Evolutionary conservation across 768 basidiomycete species (phyloP).

Genomic region (Leccinum truebloodii): DNA sequence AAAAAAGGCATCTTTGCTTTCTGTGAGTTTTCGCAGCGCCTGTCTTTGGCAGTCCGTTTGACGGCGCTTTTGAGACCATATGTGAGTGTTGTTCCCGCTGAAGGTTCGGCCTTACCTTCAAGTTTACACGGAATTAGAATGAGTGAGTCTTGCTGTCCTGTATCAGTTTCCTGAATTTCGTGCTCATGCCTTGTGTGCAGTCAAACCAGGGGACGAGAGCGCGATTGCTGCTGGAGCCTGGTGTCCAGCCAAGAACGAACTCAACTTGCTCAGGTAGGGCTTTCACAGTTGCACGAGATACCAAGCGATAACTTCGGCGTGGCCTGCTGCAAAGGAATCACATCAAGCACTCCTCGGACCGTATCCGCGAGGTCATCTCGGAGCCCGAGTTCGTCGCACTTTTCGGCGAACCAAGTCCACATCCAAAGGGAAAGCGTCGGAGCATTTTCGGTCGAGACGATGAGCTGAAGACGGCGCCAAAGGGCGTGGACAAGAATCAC

Average conservation of each 20-base stretch:
- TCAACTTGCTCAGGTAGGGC: slow-evolving; percentile 67
- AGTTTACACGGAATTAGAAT: slow-evolving; percentile 12
- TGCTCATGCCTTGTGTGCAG: slow-evolving; percentile 37
- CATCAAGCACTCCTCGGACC: slow-evolving; percentile 58
- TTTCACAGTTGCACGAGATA: neutral
- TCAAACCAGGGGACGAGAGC: slow-evolving; percentile 65
- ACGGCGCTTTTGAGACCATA: slow-evolving; percentile 23
- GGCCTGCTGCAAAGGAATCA: slow-evolving; percentile 47
- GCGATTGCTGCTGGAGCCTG: slow-evolving; percentile 79
- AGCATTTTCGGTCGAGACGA: slow-evolving; percentile 89
- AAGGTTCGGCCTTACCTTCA: neutral
- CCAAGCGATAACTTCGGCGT: neutral
- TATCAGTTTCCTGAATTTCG: neutral
- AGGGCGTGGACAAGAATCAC: slow-evolving; percentile 84
- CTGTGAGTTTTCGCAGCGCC: slow-evolving; percentile 51
- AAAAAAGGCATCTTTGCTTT: slow-evolving; percentile 87
- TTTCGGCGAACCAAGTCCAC: slow-evolving; percentile 71
- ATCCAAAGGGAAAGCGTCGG: slow-evolving; percentile 59
- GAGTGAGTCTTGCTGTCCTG: slow-evolving; percentile 16
- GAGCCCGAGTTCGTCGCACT: slow-evolving; percentile 67
- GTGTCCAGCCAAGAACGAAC: slow-evolving; percentile 78
- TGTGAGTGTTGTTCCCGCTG: slow-evolving; percentile 11
- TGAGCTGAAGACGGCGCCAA: slow-evolving; percentile 88
- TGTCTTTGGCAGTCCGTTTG: neutral
- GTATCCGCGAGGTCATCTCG: slow-evolving; percentile 68